A percentile compares a stretch with the other conserved stretches of the same genome.
These are phyloP conservation scores for Torulaspora delbrueckii DNA, from an alignment of 805 yeast genomes.

Conservation along the genomic window DNA sequence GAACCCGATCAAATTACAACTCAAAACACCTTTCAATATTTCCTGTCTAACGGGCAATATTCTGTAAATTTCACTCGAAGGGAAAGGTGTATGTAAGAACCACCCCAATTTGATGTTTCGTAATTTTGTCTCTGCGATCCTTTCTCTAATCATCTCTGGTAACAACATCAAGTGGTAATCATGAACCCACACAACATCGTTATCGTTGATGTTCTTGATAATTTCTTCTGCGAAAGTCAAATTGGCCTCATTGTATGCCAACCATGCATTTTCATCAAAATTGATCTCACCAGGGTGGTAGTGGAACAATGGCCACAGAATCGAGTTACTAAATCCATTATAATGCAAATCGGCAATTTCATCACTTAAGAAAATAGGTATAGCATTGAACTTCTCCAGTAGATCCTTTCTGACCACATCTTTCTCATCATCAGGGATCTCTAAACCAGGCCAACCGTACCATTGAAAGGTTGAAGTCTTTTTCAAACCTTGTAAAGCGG, in stretches of 20 bases:
- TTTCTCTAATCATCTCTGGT: conserved; percentile 78
- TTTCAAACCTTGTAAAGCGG: conserved; percentile 89
- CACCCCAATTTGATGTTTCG: conserved; percentile 77
- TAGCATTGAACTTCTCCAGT: conserved; percentile 73
- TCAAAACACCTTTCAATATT: conserved; percentile 82
- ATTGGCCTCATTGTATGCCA: conserved; percentile 93
- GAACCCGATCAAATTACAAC: conserved; percentile 93
- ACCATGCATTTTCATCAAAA: conserved; percentile 97
- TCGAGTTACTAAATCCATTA: conserved; percentile 92
- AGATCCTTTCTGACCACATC: conserved; percentile 64
- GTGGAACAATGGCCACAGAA: conserved; percentile 96
- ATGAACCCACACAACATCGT: conserved; percentile 95
- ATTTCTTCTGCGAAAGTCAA: conserved; percentile 71
- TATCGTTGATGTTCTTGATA: conserved; percentile 63
- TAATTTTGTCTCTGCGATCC: conserved; percentile 42
- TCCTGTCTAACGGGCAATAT: conserved; percentile 93
- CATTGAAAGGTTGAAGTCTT: conserved; percentile 82
- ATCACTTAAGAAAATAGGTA: conserved; percentile 83
- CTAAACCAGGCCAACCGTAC: conserved; percentile 98
- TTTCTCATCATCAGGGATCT: conserved; percentile 73
- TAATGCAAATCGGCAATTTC: conserved; percentile 93
- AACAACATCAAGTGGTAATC: conserved; percentile 95
- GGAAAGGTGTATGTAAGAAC: conserved; percentile 96
- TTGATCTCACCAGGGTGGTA: conserved; percentile 99
- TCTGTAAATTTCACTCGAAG: conserved; percentile 92